A percentile compares a stretch with the other conserved stretches of the same genome.
Evolutionary conservation across 2,329 filamentous ascomycete genomes (phyloP).

Genomic region (Alternaria alternata): DNA sequence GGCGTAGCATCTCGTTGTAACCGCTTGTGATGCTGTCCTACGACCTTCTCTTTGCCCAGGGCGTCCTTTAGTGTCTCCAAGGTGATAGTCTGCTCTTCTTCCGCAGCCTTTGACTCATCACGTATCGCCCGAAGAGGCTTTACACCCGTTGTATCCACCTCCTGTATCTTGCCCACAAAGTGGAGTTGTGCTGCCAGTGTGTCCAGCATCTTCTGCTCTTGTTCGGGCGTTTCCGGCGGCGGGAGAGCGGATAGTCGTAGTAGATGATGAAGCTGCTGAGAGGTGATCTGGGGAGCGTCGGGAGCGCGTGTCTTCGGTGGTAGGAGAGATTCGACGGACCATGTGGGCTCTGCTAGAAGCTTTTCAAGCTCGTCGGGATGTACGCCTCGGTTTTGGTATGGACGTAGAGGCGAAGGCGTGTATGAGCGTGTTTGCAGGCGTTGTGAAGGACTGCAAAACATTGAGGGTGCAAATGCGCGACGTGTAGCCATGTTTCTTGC

Average conservation of each 20-base stretch:
- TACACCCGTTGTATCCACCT: constrained; percentile 76
- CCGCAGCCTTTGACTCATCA: constrained; percentile 73
- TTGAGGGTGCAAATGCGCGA: constrained; percentile 15
- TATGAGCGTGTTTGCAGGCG: constrained; percentile 9
- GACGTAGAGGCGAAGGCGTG: too few relatives aligned
- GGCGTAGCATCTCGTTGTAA: constrained; percentile 59
- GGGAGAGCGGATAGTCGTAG: constrained; percentile 90
- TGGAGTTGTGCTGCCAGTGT: constrained; percentile 83
- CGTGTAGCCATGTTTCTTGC: constrained; percentile 26
- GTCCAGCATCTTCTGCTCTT: constrained; percentile 74
- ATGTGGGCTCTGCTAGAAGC: constrained; percentile 73
- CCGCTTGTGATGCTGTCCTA: constrained; percentile 62
- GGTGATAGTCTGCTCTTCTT: constrained; percentile 66
- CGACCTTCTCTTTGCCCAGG: constrained; percentile 67
- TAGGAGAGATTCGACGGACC: constrained; percentile 83
- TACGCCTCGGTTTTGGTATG: constrained; percentile 13
- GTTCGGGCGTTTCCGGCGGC: constrained; percentile 66
- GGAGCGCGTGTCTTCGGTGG: constrained; percentile 53
- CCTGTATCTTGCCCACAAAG: constrained; percentile 88
- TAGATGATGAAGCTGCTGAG: constrained; percentile 78
- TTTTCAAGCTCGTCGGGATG: constrained; percentile 45
- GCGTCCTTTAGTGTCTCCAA: constrained; percentile 65
- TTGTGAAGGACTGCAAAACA: constrained; percentile 4
- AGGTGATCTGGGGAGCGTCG: constrained; percentile 61
- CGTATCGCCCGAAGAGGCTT: constrained; percentile 79